Base-by-base conservation (phyloP, 495 filamentous ascomycete genomes). In the Penicillium desertorum region DNA sequence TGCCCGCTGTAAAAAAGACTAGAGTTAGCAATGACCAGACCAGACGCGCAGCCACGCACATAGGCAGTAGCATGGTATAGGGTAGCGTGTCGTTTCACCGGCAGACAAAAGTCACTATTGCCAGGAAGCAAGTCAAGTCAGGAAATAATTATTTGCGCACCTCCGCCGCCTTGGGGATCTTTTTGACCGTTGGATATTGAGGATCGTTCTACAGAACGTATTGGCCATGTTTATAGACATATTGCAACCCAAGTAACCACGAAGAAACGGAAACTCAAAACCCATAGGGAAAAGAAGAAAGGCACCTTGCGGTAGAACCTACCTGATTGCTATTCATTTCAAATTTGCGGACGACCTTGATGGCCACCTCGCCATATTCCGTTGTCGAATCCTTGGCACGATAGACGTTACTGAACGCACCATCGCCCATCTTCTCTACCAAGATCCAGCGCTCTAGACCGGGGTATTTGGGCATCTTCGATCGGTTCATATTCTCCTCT, bases 301-400 rank as follows among this genome's bases (percentile, higher is more conserved):
- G 30, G 62, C 60, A 47, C 23, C 32, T 34, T n/a, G 54, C 51
- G 42, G 53, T 68, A 64, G 57, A 64, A 72, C 76, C 71, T 83
- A 98, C 94, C 91, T 98, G 94, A 77, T 83, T 91, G 49, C 86
- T 89, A 71, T 96, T 98, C 89, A 98, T 96, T 76, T 98, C 95
- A 67, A 89, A 98, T 75, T 98, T 98, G 55, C 94, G 87, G 53
- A 98, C 94, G 22, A 98, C 94, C 69, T 98, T 98, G 81, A 98
- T 98, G 44, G 94, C 94, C 16, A 94, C 91, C 65, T 98, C 89
- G 42, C 83, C 86, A 41, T 81, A 80, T 51, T 87, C 76, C 20
- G 86, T 86, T 5, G 74, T 77, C 32, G 76, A 79, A 71, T 98
- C 95, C 56, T 78, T 80, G 17, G 95, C 94, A 4, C 90, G 85